phyloP scores from a whole-genome alignment of 169 alveolate genomes.

The Plasmodium sp. region DNA sequence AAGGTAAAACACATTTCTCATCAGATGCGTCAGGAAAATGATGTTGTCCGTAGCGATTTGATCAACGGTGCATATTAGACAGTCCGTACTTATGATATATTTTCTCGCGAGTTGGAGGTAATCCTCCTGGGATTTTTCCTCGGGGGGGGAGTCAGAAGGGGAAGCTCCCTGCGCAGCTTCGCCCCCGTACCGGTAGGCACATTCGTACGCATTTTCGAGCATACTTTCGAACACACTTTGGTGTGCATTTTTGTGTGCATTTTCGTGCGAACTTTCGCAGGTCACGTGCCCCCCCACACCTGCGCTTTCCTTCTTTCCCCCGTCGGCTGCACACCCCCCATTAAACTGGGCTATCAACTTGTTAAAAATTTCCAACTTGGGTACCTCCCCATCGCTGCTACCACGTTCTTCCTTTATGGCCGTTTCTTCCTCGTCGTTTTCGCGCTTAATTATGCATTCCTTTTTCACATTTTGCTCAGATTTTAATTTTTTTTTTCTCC shows the following conservation, averaged over 20 bases:
- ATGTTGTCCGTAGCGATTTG: conserved; percentile 32
- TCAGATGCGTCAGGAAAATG: conserved; percentile 38
- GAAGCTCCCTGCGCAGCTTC: not conserved
- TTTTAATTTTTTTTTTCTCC: not conserved
- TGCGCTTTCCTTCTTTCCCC: not conserved
- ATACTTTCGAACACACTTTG: not conserved
- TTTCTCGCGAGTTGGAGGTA: not conserved
- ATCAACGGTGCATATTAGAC: conserved; percentile 2
- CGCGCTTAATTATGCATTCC: conserved; percentile 2
- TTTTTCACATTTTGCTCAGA: not conserved
- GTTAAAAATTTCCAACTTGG: not conserved
- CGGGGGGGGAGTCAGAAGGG: not conserved
- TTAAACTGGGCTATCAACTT: conserved; percentile 18
- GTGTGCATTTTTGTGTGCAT: not conserved
- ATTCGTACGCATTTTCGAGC: not conserved
- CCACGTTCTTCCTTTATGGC: not conserved
- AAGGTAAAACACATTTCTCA: conserved; percentile 37
- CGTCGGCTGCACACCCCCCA: not conserved
- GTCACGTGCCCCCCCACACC: not conserved
- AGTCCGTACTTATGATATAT: not conserved
- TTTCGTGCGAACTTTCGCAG: not conserved
- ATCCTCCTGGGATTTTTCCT: not conserved
- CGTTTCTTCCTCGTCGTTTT: not conserved
- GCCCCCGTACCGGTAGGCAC: not conserved
- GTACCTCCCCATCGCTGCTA: not conserved